Evolutionary conservation across 139 green algal genomes (phyloP).

Genomic region (Ettlia oleoabundans): DNA sequence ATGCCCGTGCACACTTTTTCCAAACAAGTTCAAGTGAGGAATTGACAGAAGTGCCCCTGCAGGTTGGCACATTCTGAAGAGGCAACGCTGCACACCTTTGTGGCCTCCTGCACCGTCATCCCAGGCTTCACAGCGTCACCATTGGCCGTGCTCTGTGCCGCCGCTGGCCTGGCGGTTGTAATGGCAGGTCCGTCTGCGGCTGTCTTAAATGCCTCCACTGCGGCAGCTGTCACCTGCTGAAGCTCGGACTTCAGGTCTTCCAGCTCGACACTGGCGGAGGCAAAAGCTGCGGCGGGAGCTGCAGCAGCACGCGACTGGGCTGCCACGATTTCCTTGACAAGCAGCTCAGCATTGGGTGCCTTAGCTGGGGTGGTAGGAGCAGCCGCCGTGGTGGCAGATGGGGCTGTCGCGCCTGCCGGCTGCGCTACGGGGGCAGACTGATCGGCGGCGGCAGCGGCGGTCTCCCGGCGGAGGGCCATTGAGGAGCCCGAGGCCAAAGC

Average conservation of each 20-base stretch:
- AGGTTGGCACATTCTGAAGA: background rate
- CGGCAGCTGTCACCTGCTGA: background rate
- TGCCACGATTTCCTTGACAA: background rate
- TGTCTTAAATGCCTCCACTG: background rate
- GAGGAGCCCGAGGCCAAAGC: background rate
- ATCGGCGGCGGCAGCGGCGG: too few species aligned
- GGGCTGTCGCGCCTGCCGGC: background rate
- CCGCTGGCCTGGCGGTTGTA: background rate
- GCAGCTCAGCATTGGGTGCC: background rate
- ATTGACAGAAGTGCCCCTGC: too few species aligned
- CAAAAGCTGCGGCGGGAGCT: background rate
- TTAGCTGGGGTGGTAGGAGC: background rate
- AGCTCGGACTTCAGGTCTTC: background rate
- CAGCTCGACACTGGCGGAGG: background rate
- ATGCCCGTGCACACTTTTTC: too few species aligned
- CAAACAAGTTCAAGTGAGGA: too few species aligned
- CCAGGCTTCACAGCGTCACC: conserved; percentile 1
- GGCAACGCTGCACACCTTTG: background rate
- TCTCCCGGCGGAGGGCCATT: background rate
- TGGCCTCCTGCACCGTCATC: conserved; percentile 26
- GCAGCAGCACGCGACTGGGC: background rate
- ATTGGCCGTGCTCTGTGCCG: background rate
- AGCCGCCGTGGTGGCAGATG: background rate
- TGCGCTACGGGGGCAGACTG: too few species aligned
- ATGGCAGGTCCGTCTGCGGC: background rate